Evolutionary conservation across 768 basidiomycete genomes (phyloP).

Genomic region (Holtermannia corniformis): DNA sequence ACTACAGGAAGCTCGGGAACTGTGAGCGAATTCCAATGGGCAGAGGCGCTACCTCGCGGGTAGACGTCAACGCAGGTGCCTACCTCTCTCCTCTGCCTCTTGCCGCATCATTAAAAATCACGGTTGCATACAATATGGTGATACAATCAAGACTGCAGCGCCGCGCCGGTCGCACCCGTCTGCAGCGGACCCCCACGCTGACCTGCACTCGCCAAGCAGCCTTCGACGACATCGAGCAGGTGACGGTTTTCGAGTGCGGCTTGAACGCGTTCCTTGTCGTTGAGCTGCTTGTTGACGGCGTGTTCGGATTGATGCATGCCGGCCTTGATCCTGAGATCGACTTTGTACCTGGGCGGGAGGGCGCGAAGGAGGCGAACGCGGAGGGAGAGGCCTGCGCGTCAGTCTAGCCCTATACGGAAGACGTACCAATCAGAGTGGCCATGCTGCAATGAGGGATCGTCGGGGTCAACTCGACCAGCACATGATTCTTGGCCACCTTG

Average conservation of each 20-base stretch:
- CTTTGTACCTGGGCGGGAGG: slow-evolving; percentile 83
- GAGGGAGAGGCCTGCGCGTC: slow-evolving; percentile 70
- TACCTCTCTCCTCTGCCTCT: no score
- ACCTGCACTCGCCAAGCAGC: slow-evolving; percentile 51
- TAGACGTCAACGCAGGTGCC: no score
- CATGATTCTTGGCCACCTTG: slow-evolving; percentile 49
- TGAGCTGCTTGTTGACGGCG: slow-evolving; percentile 95
- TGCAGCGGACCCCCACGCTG: slow-evolving; percentile 32
- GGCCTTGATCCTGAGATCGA: slow-evolving; percentile 84
- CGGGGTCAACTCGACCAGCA: slow-evolving; percentile 88
- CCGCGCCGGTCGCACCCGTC: background rate
- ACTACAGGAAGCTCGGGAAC: no score
- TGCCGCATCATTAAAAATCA: no score
- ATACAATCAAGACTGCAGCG: no score
- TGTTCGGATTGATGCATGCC: slow-evolving; percentile 94
- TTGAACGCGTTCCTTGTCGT: slow-evolving; percentile 96
- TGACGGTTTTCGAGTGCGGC: slow-evolving; percentile 89
- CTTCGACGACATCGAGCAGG: slow-evolving; percentile 77
- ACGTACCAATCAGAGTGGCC: slow-evolving; percentile 86
- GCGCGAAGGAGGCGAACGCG: slow-evolving; percentile 81
- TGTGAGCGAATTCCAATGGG: no score
- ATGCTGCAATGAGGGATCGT: slow-evolving; percentile 96
- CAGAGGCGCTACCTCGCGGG: no score
- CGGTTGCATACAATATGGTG: no score
- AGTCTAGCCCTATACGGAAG: background rate